phyloP scores from a whole-genome alignment of 129 eudicot genomes.

The Tanacetum coccineum region DNA sequence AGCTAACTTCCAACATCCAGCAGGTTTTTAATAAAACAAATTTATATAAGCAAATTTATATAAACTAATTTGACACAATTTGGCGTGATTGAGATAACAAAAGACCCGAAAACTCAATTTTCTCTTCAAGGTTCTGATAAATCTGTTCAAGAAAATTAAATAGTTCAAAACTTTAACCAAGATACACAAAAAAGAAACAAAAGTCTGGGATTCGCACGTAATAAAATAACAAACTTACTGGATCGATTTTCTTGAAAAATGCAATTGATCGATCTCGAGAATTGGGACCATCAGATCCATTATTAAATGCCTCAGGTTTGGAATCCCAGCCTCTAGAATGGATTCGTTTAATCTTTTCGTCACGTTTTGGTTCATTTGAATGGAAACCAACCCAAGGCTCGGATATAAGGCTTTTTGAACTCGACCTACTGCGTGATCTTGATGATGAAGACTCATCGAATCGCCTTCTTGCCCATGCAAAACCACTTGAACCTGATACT shows the following conservation, averaged over 20 bases:
- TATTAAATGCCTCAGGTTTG: slow-evolving; percentile 49
- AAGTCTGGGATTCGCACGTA: slow-evolving; percentile 2
- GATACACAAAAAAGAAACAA: slow-evolving; percentile 9
- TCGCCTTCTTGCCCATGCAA: slow-evolving; percentile 94
- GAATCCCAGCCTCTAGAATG: slow-evolving; percentile 45
- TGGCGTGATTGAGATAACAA: slow-evolving; percentile 73
- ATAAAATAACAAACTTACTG: slow-evolving; percentile 42
- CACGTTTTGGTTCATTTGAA: slow-evolving; percentile 36
- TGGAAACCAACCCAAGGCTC: slow-evolving; percentile 49
- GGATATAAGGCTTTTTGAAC: slow-evolving; percentile 64
- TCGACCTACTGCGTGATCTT: slow-evolving; percentile 71
- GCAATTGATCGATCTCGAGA: slow-evolving; percentile 69
- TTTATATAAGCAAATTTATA: no score
- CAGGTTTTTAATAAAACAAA: no score
- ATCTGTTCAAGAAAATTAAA: slow-evolving; percentile 35
- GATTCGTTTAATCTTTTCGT: slow-evolving; percentile 41
- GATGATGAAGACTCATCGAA: slow-evolving; percentile 51
- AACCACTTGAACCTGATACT: slow-evolving; percentile 93
- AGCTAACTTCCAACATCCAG: no score
- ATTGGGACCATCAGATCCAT: slow-evolving; percentile 69
- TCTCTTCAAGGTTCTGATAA: slow-evolving; percentile 68
- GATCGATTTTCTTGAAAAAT: slow-evolving; percentile 50
- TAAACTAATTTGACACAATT: no score
- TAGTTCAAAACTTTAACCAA: slow-evolving; percentile 20
- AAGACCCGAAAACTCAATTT: slow-evolving; percentile 93